Base-by-base conservation (phyloP, 2,329 filamentous ascomycete genomes). In the Lasiodiplodia gonubiensis region DNA sequence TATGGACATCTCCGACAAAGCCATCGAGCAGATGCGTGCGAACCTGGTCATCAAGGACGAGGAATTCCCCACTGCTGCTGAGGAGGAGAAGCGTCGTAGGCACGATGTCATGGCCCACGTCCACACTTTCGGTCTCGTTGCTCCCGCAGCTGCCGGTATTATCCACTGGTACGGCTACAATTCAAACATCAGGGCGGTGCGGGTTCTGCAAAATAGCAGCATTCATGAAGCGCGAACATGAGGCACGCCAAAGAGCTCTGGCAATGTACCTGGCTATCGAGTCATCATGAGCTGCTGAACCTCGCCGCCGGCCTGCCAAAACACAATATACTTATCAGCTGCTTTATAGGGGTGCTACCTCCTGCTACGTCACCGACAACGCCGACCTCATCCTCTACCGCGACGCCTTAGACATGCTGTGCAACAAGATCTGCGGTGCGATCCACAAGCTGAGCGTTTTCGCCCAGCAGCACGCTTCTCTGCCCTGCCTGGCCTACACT, bases 111-210 rank as follows among this genome's bases (percentile, higher is more conserved):
- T 89, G 88, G 87, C 87, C 18, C 77, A 84, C 71, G 90, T 94
- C 57, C 88, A 93, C 72, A 89, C 91, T 16, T 94, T 90, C 77
- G 92, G 91, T 3, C 80, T 86, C 71, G 88, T 86, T 68, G 91
- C 91, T 3, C 92, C 92, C 0, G 90, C 87, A 39, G 92, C 92
- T 11, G 92, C 91, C 16, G 92, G 92, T 39, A 91, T 95, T 72
- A 94, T 97, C 69, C 93, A 97, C 78, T 88, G 86, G 78, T 67
- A 64, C 16, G 52, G 4, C 3, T 30, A 30, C 60, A 48, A 90
- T 90, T 71, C 6, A 16, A 33, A 42, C 21, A 37, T 23, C 18
- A 61, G 30, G 23, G 23, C 35, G 61, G 35, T 52, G 18, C 25
- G 16, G 18, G 12, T 48, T 27, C 16, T n/a, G 16, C 16, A 52